Evolutionary conservation across 1,284 basidiomycete species (phyloP).

Genomic region (Ceratorhiza oryzae-sativae): DNA sequence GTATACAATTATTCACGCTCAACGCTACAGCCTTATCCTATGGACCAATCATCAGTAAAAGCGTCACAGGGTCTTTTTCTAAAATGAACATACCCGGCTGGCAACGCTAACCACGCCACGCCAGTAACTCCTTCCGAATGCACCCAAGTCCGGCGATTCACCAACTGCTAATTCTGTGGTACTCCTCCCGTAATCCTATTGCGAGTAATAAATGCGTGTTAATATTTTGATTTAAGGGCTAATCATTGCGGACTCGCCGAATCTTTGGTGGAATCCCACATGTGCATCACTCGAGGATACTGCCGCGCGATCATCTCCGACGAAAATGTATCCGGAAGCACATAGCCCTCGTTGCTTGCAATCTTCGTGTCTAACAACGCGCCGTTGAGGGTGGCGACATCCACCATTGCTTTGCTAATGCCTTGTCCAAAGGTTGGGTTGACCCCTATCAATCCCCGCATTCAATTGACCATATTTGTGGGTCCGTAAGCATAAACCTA

Average conservation of each 20-base stretch:
- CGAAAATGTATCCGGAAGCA: conserved; percentile 12
- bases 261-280: conserved; percentile 35
- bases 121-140: conserved; percentile 33
- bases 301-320: conserved; percentile 24
- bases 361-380: conserved; percentile 16
- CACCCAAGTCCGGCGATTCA: conserved; percentile 19
- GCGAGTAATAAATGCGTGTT: neutral
- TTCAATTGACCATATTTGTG: neutral
- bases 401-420: conserved; percentile 25
- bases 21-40: conserved; percentile 14
- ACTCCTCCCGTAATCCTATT: conserved; percentile 28
- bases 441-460: neutral
- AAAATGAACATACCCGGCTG: conserved; percentile 10
- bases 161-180: conserved; percentile 7
- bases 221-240: too few species aligned
- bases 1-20: conserved; percentile 1
- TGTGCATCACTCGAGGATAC: conserved; percentile 27
- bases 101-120: conserved; percentile 21
- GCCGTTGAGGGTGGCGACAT: conserved; percentile 24
- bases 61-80: too few species aligned
- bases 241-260: conserved; percentile 18
- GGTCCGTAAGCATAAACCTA: neutral
- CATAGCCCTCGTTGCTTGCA: neutral
- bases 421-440: conserved; percentile 32
- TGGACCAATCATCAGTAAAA: neutral